Evolutionary conservation across 257 asterid species (phyloP), one percentile per base, ranked within the genome.

Genomic region (Solanum dulcamara): DNA sequence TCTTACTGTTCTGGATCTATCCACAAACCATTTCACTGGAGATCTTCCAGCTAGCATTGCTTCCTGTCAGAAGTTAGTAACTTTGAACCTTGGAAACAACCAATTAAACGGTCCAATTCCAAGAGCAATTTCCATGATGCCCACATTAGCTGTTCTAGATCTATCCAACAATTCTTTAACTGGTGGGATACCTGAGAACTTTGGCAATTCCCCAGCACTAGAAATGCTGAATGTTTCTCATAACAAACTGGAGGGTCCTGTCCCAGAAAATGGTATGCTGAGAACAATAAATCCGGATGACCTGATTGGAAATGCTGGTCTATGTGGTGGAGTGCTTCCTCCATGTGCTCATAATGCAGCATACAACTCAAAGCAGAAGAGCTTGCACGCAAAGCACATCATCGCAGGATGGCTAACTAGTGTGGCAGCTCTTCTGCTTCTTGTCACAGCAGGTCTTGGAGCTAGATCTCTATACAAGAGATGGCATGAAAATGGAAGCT

Each of bases 151-250:
- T 0, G 83, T 92, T 51, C 89, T 95, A 18, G 97, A 95, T 89
- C 91, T 95, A 57, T 95, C 97, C 40, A 93, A 93, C 90, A 95
- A 95, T 80, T 88, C 92, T 81, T 91, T 95, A 24, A 93, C 94
- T 0, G 98, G 98, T 57, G 89, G 90, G 14, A 92, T 95, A 82
- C 97, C 98, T 2, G 90, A 87, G 51, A 92, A 87, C 75, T 88
- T 95, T n/a, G 97, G 97, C 57, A 92, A 92, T 72, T 93, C 97
- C 9, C 97, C 97, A 8, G 94, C 98, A 46, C 81, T 94, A 32
- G 98, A 94, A 81, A 90, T 85, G 53, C 87, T 93, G 71, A 92
- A 94, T 48, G 88, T 94, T 60, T 93, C 97, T 38, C 87, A 89
- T 83, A 94, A 94, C 91, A 89, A 85, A 77, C 91, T 94, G 8